Base-by-base conservation (phyloP, 2,329 filamentous ascomycete species). In the Fusarium chlamydosporum region DNA sequence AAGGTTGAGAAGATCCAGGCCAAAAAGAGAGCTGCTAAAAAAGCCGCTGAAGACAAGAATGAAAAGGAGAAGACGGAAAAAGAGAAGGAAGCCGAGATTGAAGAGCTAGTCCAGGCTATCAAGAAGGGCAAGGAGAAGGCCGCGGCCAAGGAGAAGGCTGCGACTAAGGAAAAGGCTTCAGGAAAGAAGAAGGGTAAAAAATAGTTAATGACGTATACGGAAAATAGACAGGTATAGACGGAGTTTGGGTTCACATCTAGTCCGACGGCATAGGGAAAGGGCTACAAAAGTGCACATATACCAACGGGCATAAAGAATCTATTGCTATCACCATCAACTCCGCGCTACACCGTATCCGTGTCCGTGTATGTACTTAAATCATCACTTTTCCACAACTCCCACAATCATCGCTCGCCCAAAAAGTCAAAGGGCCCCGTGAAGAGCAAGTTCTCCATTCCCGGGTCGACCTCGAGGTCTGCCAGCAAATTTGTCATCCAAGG, bases 1-100 rank as follows among this genome's bases (percentile, higher is more conserved):
- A 88, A 90, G 26, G 94, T 94, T 0, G 79, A 80, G 10, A 80
- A 88, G 50, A 90, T 96, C 72, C 87, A 91, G 18, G 94, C 94
- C 3, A 80, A 79, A 13, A 86, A 84, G 72, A 76, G 83, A 48
- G 82, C 81, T 2, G 73, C 72, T 26, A 73, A 79, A 46, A 85
- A 81, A 74, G 79, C 78, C 2, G 75, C 82, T 23, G 74, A 76
- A 10, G 74, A 74, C 1, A 77, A 78, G 56, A 63, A 71, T 27
- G 72, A 76, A 40, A 76, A 79, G 50, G 72, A 81, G 51, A 79
- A 81, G 71, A 76, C 74, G 34, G 76, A 81, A 16, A 70, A 76
- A 34, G 74, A 77, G 40, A 74, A 72, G 41, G 69, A 74, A 7
- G 72, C 75, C 3, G 78, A 80, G 46, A 72, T 78, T 7, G 73